Base-by-base conservation (phyloP, 1,284 basidiomycete genomes). In the Malassezia nana region DNA sequence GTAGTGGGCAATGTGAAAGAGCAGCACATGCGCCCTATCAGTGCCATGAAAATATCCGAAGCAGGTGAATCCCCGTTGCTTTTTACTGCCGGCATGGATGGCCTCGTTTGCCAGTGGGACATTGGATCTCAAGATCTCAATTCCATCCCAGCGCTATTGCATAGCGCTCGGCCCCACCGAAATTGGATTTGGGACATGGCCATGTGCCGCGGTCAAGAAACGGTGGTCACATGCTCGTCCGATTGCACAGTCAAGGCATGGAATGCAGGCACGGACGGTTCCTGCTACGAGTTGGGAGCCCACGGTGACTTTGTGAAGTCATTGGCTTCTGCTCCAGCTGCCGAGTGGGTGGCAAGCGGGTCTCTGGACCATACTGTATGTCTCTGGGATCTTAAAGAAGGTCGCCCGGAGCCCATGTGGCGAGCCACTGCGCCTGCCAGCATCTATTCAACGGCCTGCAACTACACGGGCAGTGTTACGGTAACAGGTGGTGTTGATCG, bases 141-240 rank as follows among this genome's bases (percentile, higher is more conserved):
- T 16, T 42, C 31, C n/a, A 31, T 1, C 3, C 46, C 46, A 5
- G 47, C 54, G 32, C 64, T 66, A 49, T 55, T 61, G 10, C 67
- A 72, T 35, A 68, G 62, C 20, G 58, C 75, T 12, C 66, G 71
- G 33, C 62, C 61, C 8, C 72, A 74, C 55, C 83, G 85, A 0
- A 90, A 96, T 76, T 98, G 92, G 94, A 83, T 96, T 42, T 96
- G 95, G 75, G 92, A 96, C 67, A 83, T 98, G 55, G 72, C 91
- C 6, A 80, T 98, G 12, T 91, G 87, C 77, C 92, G 95, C 70
- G 79, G 84, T 60, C 90, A 95, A 65, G 89, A 92, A 74, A 95
- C 89, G 2, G 86, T 95, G 46, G 81, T 95, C 40, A 90, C 92
- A 41, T 92, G 87, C 0, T 96, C 92, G 0, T 94, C 91, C 2